Base-by-base conservation (phyloP, 2,329 filamentous ascomycete genomes). In the Diaporthe citrichinensis region DNA sequence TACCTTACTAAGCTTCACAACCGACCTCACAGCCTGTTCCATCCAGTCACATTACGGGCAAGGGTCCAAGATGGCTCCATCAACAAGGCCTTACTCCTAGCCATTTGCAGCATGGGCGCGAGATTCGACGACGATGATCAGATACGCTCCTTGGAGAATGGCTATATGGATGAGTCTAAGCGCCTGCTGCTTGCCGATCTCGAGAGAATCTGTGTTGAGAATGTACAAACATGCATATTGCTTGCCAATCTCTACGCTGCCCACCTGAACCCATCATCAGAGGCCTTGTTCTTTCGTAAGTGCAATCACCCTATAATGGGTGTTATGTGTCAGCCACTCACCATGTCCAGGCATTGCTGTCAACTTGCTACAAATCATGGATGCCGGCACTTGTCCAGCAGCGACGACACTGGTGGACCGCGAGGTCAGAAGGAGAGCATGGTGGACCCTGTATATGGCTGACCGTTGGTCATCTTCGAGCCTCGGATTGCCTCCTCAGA, bases 391-490 rank as follows among this genome's bases (percentile, higher is more conserved):
- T 15, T 34, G 41, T n/a, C 61, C 41, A 65, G 25, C 10, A 1
- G 25, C 61, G 4, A 65, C 25, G 5, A 49, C 61, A 9, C 41
- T 65, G 5, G 14, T 49, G 15, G 61, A 65, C 17, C 25, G 41
- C 4, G 61, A 65, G 6, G 31, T 65, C 41, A 46, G 61, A 49
- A 12, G 61, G 17, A 31, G 61, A 49, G 41, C 61, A 65, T 65
- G 61, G 61, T 65, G 61, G 61, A 65, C 61, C 17, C 41, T 65
- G 3, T 65, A 65, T 20, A 65, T 65, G 61, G 61, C 61, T n/a
- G 61, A 65, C 25, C 61, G 61, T 4, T 65, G 61, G 61, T 49
- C 61, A 2, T 65, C 61, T 14, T 65, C 61, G 2, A 49, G 61
- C 17, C 61, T 65, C 9, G 61, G 61, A 20, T 20, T 65, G 28